Conservation (phyloP, 345 rosid species). For the sweet orange (Citrus sinensis) region DVS_A1.0 CM039167.1:8422001-8422500, state of each 20-base stretch:
- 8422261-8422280: not conserved
- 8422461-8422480: not conserved
- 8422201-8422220: not conserved
- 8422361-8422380: slow-evolving; percentile 13
- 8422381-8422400: not conserved
- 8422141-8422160: not conserved
- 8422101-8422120: not conserved
- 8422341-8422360: not conserved
- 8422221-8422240: not conserved
- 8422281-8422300: not conserved
- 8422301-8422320: not conserved
- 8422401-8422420: not conserved
- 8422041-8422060: not conserved
- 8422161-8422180: not conserved
- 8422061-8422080: slow-evolving; percentile 13
- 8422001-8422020: slow-evolving; percentile 18
- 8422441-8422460: not conserved
- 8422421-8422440: not conserved
- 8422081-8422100: slow-evolving; percentile 23
- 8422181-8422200: not conserved
- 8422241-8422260: not conserved
- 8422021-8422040: slow-evolving; percentile 19
- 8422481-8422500: not conserved
- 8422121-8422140: not conserved
- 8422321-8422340: too few relatives aligned